Percentiles rank a stretch among this genome's conserved stretches.
Conservation (phyloP, 148 eudicot species). For the Camellia japonica region DNA sequence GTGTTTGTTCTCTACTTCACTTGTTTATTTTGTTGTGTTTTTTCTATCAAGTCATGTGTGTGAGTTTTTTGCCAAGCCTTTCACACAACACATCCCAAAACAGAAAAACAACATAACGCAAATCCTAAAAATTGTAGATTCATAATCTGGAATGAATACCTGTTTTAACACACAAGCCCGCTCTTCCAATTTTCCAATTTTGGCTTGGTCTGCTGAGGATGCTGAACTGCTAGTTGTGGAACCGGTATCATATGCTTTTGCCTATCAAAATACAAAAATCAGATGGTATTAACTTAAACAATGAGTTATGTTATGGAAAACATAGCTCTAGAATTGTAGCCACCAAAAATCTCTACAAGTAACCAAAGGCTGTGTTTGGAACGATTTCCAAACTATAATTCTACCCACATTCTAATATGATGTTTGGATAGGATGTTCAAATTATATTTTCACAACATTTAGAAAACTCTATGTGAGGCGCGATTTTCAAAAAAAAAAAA, state of each 20-base stretch:
- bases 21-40: too few relatives aligned
- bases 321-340: background rate
- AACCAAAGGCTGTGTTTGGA: too few relatives aligned
- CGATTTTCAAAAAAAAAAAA: too few relatives aligned
- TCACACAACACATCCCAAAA: background rate
- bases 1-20: too few relatives aligned
- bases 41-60: too few relatives aligned
- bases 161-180: conserved; percentile 48
- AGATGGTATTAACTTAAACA: background rate
- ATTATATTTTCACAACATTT: too few relatives aligned
- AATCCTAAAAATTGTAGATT: background rate
- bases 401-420: too few relatives aligned
- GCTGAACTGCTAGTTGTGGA: conserved; percentile 32
- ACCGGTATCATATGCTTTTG: conserved; percentile 33
- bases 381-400: too few relatives aligned
- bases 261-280: conserved; percentile 21
- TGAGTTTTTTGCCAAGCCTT: too few relatives aligned
- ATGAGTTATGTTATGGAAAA: conserved; percentile 4
- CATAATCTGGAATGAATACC: conserved; percentile 38
- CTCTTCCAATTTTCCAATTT: conserved; percentile 65
- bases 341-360: background rate
- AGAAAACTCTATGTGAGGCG: too few relatives aligned
- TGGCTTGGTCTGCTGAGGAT: conserved; percentile 50
- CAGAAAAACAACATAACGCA: background rate
- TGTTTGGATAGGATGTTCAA: too few relatives aligned